A percentile compares a stretch with the other conserved stretches of the same genome.
Evolutionary conservation across 2,329 filamentous ascomycete genomes (phyloP).

Genomic region (Aspergillus fijiensis): DNA sequence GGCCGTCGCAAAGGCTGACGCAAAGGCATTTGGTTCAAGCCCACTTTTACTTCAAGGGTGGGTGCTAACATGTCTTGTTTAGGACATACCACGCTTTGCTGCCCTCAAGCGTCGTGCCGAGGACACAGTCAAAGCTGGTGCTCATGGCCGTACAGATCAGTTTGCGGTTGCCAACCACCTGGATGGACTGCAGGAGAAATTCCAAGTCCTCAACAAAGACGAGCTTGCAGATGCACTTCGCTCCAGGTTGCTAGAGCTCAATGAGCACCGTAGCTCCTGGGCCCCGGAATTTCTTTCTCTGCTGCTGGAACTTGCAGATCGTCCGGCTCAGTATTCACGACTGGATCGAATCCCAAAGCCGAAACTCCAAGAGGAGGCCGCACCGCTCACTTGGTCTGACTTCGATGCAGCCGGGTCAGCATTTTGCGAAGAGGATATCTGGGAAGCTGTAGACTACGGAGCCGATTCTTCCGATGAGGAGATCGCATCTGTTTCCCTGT

Average conservation of each 20-base stretch:
- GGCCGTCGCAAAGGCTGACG: constrained; percentile 53
- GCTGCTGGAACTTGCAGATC: constrained; percentile 76
- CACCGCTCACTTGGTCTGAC: constrained; percentile 71
- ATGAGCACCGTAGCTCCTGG: constrained; percentile 59
- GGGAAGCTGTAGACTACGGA: constrained; percentile 42
- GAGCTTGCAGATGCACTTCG: constrained; percentile 70
- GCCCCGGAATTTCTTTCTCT: constrained; percentile 77
- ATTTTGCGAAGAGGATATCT: constrained; percentile 49
- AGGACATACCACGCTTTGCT: constrained; percentile 33
- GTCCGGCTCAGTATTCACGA: constrained; percentile 69
- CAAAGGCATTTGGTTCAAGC: constrained; percentile 46
- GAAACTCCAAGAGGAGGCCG: constrained; percentile 47
- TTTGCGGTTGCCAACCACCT: constrained; percentile 68
- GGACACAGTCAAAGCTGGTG: constrained; percentile 40
- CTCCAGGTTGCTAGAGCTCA: constrained; percentile 60
- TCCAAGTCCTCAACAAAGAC: constrained; percentile 76
- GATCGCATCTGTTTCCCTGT: constrained; percentile 31
- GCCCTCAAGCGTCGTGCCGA: constrained; percentile 33
- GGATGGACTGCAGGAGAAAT: constrained; percentile 79
- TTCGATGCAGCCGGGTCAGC: constrained; percentile 75
- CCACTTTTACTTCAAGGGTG: not conserved
- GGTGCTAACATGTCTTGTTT: constrained; percentile 14
- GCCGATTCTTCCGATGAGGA: constrained; percentile 42
- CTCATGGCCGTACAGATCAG: constrained; percentile 68
- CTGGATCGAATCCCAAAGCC: constrained; percentile 63